phyloP scores from a whole-genome alignment of 1,284 basidiomycete species.

The Puccinia hordei region DNA sequence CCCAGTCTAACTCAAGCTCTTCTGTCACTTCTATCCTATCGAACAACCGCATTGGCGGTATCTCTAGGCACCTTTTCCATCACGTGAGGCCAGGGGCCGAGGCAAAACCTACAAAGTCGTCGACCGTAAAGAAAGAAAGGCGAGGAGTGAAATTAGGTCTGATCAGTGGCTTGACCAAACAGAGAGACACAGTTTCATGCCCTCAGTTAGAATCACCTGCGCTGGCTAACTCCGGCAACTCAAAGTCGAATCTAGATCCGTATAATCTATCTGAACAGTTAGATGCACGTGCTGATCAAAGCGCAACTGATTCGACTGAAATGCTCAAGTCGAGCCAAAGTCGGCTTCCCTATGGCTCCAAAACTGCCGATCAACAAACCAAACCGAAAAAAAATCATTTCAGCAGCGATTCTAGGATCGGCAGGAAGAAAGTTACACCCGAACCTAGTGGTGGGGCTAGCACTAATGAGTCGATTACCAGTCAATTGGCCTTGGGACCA shows the following conservation, averaged over 20 bases:
- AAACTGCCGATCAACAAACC: neutral
- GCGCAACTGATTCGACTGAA: slow-evolving; percentile 15
- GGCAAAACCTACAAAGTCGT: slow-evolving; percentile 5
- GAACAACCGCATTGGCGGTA: slow-evolving; percentile 11
- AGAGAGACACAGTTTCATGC: neutral
- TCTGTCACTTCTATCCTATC: slow-evolving; percentile 7
- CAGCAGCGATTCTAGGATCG: slow-evolving; percentile 2
- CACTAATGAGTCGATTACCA: slow-evolving; percentile 52
- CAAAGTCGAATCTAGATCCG: slow-evolving; percentile 10
- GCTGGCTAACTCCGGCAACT: no score
- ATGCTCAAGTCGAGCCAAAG: slow-evolving; percentile 10
- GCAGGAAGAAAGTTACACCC: slow-evolving; percentile 23
- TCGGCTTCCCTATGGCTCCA: neutral
- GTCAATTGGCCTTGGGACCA: slow-evolving; percentile 43
- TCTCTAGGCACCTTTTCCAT: slow-evolving; percentile 20
- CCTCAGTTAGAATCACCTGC: slow-evolving; percentile 13
- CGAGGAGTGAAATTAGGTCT: slow-evolving; percentile 10
- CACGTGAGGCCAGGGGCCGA: neutral
- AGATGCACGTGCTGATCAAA: slow-evolving; percentile 10
- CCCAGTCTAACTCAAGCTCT: neutral
- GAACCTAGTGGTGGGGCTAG: neutral
- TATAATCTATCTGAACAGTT: slow-evolving; percentile 20
- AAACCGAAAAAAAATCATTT: slow-evolving; percentile 10
- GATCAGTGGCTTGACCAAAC: slow-evolving; percentile 20
- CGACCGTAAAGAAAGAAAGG: slow-evolving; percentile 6